Evolutionary conservation across 164 flowering plant genomes (phyloP), one percentile per base, ranked within the genome.

Genomic region (Vitis riparia): DNA sequence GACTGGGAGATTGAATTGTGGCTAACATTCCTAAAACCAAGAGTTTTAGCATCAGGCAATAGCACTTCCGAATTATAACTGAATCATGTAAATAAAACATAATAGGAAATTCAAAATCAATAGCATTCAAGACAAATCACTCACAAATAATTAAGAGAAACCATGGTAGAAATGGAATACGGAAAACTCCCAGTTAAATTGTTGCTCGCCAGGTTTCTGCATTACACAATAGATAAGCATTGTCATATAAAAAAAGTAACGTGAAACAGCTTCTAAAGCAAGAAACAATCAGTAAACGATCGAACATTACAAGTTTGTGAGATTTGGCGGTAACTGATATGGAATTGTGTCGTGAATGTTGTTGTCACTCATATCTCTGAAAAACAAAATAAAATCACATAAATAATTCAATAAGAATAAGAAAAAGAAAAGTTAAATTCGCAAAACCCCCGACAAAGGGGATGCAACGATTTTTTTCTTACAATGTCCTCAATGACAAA

Each of bases 361-460:
- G 80, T 95, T 95, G 84, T 78, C 69, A 78, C 97, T 92, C 77
- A 95, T 62, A 85, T 95, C 99, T 75, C 99, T 95, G 67, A n/a
- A 14, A 70, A 70, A 51, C 47, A 70, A 62, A 61, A 70, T 3
- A 53, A 51, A 49, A 23, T 3, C 3, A 69, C 17, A 63, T 23
- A 63, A 51, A 5, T 49, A 13, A 49, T n/a, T 37, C 11, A 62
- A 19, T 30, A 23, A 23, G 2, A 30, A 68, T 9, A 3, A 71
- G 52, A 19, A 68, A 55, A 48, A 63, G 32, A 71, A 8, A 62
- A 67, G 30, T 14, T 55, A 51, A 5, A 19, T n/a, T 15, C 17
- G 8, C 47, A 5, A 13, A 47, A 19, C 65, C 3, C 17, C 55
- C 7, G 44, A 55, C 61, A 23, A 52, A 56, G 75, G n/a, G 51